These are phyloP conservation scores for Hypoxylon sp. DNA, from an alignment of 2,329 filamentous ascomycete genomes.

Conservation along the genomic window DNA sequence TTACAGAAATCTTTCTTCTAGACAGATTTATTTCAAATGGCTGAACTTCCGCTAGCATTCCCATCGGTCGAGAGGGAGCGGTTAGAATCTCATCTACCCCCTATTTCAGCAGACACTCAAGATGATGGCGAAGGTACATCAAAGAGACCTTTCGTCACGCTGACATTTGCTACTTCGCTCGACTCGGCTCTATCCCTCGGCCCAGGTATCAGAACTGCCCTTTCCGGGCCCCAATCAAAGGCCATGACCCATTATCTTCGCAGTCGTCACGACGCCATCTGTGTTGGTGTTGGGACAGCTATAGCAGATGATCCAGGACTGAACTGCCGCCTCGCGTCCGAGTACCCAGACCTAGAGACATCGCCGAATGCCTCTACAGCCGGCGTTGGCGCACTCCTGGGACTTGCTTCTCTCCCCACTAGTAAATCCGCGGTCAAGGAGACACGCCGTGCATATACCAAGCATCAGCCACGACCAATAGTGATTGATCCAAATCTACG, in stretches of 20 bases:
- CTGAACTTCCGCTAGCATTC: conserved; percentile 51
- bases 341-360: conserved; percentile 43
- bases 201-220: conserved; percentile 83
- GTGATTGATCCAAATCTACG: conserved; percentile 84
- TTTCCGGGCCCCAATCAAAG: conserved; percentile 88
- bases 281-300: conserved; percentile 88
- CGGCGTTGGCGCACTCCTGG: conserved; percentile 41
- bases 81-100: conserved; percentile 54
- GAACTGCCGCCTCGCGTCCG: conserved; percentile 81
- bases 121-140: conserved; percentile 15
- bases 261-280: conserved; percentile 84
- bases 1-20: neutral
- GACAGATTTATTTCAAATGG: conserved; percentile 44
- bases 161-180: conserved; percentile 93
- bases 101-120: conserved; percentile 20
- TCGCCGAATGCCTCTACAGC: conserved; percentile 30
- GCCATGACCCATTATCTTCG: conserved; percentile 95
- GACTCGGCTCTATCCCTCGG: conserved; percentile 84
- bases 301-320: conserved; percentile 87
- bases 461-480: conserved; percentile 82
- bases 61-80: conserved; percentile 49
- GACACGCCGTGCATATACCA: conserved; percentile 54
- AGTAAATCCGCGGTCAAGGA: conserved; percentile 53
- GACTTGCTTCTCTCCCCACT: conserved; percentile 37
- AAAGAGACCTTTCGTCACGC: conserved; percentile 68